Evolutionary conservation across 305 asterid genomes (phyloP).

Genomic region (Caryopteris hybrid): DNA sequence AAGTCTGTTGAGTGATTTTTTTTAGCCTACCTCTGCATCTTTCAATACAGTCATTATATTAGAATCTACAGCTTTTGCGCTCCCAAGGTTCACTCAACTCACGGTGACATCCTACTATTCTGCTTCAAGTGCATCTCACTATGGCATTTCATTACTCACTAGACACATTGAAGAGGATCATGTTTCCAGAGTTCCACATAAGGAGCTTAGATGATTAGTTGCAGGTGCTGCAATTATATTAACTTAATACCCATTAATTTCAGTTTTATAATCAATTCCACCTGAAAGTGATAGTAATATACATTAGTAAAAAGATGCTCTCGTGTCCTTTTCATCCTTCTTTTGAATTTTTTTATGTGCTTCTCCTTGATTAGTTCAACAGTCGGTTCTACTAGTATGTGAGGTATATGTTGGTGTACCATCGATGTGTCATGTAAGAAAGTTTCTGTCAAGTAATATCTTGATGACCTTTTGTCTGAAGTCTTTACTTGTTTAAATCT

Average conservation of each 20-base stretch:
- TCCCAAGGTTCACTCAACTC: conserved; percentile 75
- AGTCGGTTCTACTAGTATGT: not conserved
- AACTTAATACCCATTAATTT: conserved; percentile 2
- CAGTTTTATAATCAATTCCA: conserved; percentile 21
- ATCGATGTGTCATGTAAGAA: too few relatives aligned
- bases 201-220: conserved; percentile 22
- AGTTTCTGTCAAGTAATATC: too few relatives aligned
- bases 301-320: not conserved
- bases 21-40: not conserved
- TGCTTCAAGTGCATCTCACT: conserved; percentile 77
- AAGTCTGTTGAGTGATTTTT: not conserved
- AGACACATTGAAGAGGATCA: conserved; percentile 64
- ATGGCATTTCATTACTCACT: conserved; percentile 75
- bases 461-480: too few relatives aligned
- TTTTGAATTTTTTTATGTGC: not conserved
- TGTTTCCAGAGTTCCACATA: conserved; percentile 34
- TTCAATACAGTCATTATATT: conserved; percentile 4
- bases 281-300: conserved; percentile 14
- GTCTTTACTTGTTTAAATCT: too few relatives aligned
- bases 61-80: conserved; percentile 47
- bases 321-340: not conserved
- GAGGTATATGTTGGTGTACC: too few relatives aligned
- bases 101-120: conserved; percentile 74
- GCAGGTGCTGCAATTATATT: conserved; percentile 24
- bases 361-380: not conserved